Evolutionary conservation across 208 protist species (phyloP).

Genomic region (Leishmania tropica): DNA sequence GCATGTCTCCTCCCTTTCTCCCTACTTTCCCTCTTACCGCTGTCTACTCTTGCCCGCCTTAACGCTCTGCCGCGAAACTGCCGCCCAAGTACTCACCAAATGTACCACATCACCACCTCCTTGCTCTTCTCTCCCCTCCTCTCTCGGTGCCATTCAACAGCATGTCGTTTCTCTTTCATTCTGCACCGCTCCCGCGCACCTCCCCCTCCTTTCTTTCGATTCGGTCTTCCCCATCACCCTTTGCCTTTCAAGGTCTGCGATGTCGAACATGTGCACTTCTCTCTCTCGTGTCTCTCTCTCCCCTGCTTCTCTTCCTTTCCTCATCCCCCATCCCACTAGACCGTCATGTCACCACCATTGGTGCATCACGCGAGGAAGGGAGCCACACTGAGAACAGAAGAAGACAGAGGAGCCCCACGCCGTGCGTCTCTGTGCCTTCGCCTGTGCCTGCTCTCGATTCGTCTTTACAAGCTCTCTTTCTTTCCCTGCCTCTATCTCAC

Average conservation of each 20-base stretch:
- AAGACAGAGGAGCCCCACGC: not conserved
- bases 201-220: not conserved
- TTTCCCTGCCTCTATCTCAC: not conserved
- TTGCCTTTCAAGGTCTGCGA: not conserved
- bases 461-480: not conserved
- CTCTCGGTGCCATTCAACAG: not conserved
- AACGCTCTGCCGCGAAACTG: not conserved
- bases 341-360: not conserved
- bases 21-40: not conserved
- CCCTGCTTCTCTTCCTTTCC: constrained; percentile 1
- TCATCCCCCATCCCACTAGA: not conserved
- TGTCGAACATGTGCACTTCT: not conserved
- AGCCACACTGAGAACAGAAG: not conserved
- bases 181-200: not conserved
- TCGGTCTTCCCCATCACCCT: not conserved
- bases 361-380: not conserved
- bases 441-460: not conserved
- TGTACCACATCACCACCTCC: not conserved
- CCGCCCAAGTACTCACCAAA: not conserved
- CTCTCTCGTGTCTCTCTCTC: not conserved
- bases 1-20: not conserved
- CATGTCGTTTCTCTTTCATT: not conserved
- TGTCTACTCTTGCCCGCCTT: not conserved
- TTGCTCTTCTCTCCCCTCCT: not conserved
- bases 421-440: not conserved